A percentile compares a stretch with the other conserved stretches of the same genome.
These are phyloP conservation scores for Carpinus fangiana DNA, from an alignment of 306 rosid genomes.

Conservation along the genomic window DNA sequence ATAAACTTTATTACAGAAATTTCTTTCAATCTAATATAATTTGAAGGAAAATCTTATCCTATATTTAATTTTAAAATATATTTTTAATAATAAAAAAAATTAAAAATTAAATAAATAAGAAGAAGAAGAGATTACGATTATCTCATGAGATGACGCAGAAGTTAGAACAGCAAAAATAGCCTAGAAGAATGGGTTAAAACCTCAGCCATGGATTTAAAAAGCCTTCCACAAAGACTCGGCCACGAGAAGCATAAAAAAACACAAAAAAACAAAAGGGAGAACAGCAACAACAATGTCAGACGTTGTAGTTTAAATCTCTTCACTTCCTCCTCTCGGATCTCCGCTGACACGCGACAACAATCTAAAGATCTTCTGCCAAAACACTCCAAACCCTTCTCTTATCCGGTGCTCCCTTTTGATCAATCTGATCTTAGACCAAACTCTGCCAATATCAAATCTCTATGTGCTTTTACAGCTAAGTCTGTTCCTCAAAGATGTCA, in stretches of 20 bases:
- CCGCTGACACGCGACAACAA: slow-evolving; percentile 61
- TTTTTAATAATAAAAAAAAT: too few species aligned
- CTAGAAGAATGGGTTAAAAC: slow-evolving; percentile 54
- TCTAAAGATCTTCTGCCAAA: slow-evolving; percentile 55
- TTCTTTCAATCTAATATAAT: too few species aligned
- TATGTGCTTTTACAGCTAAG: slow-evolving; percentile 82
- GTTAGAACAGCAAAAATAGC: slow-evolving; percentile 28
- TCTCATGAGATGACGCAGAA: neutral
- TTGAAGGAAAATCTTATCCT: too few species aligned
- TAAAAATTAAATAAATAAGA: neutral
- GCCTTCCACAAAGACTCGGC: slow-evolving; percentile 33
- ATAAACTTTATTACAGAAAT: too few species aligned
- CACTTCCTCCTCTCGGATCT: slow-evolving; percentile 67
- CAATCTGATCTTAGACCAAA: slow-evolving; percentile 58
- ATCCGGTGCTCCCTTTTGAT: slow-evolving; percentile 55
- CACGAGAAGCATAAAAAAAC: slow-evolving; percentile 35
- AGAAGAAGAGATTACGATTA: neutral
- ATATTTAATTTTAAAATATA: too few species aligned
- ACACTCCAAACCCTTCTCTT: slow-evolving; percentile 62
- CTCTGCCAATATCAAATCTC: slow-evolving; percentile 58
- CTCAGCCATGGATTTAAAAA: slow-evolving; percentile 50
- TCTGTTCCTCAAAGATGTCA: slow-evolving; percentile 60
- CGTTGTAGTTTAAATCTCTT: slow-evolving; percentile 56
- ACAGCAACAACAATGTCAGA: slow-evolving; percentile 67
- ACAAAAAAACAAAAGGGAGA: slow-evolving; percentile 40